phyloP scores from a whole-genome alignment of 2,329 filamentous ascomycete genomes.

The Aspergillus caelatus region DNA sequence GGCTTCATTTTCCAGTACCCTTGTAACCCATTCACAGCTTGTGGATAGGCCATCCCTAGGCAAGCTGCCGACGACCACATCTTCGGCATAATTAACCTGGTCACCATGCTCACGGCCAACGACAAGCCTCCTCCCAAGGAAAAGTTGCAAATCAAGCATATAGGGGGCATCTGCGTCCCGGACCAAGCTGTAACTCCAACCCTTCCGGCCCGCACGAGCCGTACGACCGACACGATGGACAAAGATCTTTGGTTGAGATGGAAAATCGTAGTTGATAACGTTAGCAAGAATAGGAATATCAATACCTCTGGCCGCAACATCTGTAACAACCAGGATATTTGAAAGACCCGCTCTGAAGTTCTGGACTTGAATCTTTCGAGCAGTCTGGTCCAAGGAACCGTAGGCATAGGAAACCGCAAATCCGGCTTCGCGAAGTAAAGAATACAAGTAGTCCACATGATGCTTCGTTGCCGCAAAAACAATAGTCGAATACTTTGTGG shows the following conservation, averaged over 20 bases:
- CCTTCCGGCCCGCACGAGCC: conserved; percentile 85
- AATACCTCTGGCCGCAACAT: conserved; percentile 94
- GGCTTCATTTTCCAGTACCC: conserved; percentile 71
- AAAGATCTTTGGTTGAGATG: conserved; percentile 93
- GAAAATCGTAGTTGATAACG: conserved; percentile 98
- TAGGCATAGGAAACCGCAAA: conserved; percentile 94
- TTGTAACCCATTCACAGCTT: conserved; percentile 80
- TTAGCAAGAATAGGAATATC: conserved; percentile 96
- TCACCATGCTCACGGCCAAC: conserved; percentile 67
- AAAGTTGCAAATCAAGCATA: conserved; percentile 89
- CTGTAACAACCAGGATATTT: conserved; percentile 92
- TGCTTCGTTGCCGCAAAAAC: conserved; percentile 95
- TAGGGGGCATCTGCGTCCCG: conserved; percentile 88
- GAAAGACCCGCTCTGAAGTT: conserved; percentile 82
- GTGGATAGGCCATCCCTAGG: conserved; percentile 72
- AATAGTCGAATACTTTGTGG: conserved; percentile 89
- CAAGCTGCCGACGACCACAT: conserved; percentile 80
- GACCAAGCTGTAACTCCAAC: conserved; percentile 94
- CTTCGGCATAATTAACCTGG: conserved; percentile 72
- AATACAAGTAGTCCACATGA: conserved; percentile 89
- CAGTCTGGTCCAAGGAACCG: conserved; percentile 90
- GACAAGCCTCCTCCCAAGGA: conserved; percentile 81
- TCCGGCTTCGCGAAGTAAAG: conserved; percentile 76
- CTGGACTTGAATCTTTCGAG: conserved; percentile 87
- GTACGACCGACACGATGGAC: conserved; percentile 96